These are phyloP conservation scores for Apiotrichum mycotoxinovorans DNA, from an alignment of 1,284 basidiomycete species.

Conservation along the genomic window DNA sequence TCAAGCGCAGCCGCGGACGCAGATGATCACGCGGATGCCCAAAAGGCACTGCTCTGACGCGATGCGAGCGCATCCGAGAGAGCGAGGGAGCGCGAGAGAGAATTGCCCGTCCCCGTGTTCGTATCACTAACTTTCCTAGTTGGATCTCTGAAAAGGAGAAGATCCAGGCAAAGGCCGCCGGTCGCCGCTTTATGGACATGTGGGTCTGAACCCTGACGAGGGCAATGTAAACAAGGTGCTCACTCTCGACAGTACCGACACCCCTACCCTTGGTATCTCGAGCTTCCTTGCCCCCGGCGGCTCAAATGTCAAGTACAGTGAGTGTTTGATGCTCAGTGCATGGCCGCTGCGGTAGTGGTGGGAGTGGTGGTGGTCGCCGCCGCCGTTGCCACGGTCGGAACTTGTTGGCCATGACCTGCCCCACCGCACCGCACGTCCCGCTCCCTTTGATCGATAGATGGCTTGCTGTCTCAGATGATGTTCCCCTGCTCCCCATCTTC, in stretches of 20 bases:
- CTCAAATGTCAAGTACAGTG: slow-evolving; percentile 41
- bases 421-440: background rate
- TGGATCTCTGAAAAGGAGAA: slow-evolving; percentile 82
- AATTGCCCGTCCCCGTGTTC: background rate
- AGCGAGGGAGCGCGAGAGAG: no score
- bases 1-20: no score
- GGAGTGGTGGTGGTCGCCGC: background rate
- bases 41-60: no score
- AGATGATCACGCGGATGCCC: no score
- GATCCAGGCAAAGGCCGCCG: slow-evolving; percentile 69
- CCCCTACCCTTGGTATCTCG: slow-evolving; percentile 54
- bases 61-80: no score
- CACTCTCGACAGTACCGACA: slow-evolving; percentile 62
- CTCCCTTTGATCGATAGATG: background rate
- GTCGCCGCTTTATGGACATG: slow-evolving; percentile 75
- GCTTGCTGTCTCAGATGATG: background rate
- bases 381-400: background rate
- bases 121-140: slow-evolving; percentile 40
- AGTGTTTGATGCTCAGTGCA: slow-evolving; percentile 10
- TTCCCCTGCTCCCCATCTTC: no score
- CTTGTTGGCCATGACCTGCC: background rate
- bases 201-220: slow-evolving; percentile 47
- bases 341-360: no score
- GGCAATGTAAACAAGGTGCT: no score
- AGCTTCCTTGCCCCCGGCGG: slow-evolving; percentile 39